These are phyloP conservation scores for Phtheirospermum japonicum DNA, from an alignment of 257 asterid species.

Conservation along the genomic window DNA sequence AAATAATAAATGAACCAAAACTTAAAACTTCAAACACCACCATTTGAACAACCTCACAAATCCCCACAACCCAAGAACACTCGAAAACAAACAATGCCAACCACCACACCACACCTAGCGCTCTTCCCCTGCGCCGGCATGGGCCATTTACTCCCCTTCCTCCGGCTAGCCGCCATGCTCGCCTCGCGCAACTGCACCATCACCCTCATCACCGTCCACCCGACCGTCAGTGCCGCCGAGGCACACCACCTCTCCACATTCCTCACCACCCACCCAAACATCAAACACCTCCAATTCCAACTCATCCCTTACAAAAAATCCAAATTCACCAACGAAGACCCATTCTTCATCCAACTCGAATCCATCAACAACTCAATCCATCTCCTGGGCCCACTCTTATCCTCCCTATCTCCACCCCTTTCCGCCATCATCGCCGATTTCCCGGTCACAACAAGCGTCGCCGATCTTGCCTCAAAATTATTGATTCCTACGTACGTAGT, in stretches of 20 bases:
- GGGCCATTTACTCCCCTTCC: constrained; percentile 53
- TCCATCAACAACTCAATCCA: constrained; percentile 41
- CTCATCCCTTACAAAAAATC: constrained; percentile 37
- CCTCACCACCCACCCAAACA: constrained; percentile 29
- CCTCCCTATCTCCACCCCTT: constrained; percentile 34
- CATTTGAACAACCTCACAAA: too few species aligned
- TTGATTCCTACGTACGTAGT: constrained; percentile 25
- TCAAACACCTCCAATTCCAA: constrained; percentile 34
- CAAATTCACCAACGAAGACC: constrained; percentile 36
- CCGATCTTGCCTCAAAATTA: constrained; percentile 18
- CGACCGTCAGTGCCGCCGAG: constrained; percentile 45
- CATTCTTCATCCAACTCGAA: constrained; percentile 44
- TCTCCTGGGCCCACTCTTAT: constrained; percentile 33
- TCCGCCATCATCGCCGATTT: constrained; percentile 42
- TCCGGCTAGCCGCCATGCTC: constrained; percentile 45
- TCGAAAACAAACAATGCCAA: constrained; percentile 26
- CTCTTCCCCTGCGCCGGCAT: constrained; percentile 49
- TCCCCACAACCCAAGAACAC: too few species aligned
- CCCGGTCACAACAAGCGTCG: constrained; percentile 14
- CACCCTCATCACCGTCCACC: constrained; percentile 44
- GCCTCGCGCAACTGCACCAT: constrained; percentile 37
- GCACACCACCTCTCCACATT: constrained; percentile 37
- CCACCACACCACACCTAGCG: constrained; percentile 40
- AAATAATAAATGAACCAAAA: too few species aligned
- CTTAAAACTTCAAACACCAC: too few species aligned